Evolutionary conservation across 1,139 yeast species (phyloP).

Genomic region (Kluyveromyces sp.): DNA sequence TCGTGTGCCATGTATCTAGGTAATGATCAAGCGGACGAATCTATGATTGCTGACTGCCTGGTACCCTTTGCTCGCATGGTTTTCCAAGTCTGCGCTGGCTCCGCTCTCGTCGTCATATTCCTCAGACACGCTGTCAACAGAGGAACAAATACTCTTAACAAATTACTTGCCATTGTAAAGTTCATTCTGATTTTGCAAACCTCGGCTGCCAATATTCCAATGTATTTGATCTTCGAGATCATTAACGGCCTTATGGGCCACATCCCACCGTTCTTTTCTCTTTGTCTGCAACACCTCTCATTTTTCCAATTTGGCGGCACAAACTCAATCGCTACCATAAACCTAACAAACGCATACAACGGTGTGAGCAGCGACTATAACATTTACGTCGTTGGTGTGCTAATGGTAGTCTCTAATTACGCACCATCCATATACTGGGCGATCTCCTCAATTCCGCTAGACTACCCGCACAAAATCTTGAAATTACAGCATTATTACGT

Average conservation of each 20-base stretch:
- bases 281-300: slow-evolving; percentile 58
- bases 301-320: slow-evolving; percentile 90
- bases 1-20: slow-evolving; percentile 11
- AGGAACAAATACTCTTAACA: slow-evolving; percentile 33
- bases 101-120: slow-evolving; percentile 12
- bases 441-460: slow-evolving; percentile 21
- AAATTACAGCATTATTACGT: slow-evolving; percentile 48
- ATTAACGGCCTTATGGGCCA: slow-evolving; percentile 10
- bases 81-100: slow-evolving; percentile 24
- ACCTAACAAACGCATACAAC: slow-evolving; percentile 84
- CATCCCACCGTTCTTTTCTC: slow-evolving; percentile 18
- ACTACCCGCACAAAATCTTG: slow-evolving; percentile 13
- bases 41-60: slow-evolving; percentile 15
- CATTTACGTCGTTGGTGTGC: slow-evolving; percentile 62
- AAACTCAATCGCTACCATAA: slow-evolving; percentile 85
- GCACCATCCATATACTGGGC: slow-evolving; percentile 84
- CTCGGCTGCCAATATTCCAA: slow-evolving; percentile 59
- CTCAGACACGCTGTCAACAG: slow-evolving; percentile 35
- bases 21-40: slow-evolving; percentile 3
- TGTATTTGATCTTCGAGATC: slow-evolving; percentile 48
- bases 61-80: slow-evolving; percentile 32
- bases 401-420: slow-evolving; percentile 79
- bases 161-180: slow-evolving; percentile 29
- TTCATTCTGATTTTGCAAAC: slow-evolving; percentile 65
- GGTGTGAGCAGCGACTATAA: slow-evolving; percentile 65